Base-by-base conservation (phyloP, 2,329 filamentous ascomycete genomes). In the Aspergillus sp. region DNA sequence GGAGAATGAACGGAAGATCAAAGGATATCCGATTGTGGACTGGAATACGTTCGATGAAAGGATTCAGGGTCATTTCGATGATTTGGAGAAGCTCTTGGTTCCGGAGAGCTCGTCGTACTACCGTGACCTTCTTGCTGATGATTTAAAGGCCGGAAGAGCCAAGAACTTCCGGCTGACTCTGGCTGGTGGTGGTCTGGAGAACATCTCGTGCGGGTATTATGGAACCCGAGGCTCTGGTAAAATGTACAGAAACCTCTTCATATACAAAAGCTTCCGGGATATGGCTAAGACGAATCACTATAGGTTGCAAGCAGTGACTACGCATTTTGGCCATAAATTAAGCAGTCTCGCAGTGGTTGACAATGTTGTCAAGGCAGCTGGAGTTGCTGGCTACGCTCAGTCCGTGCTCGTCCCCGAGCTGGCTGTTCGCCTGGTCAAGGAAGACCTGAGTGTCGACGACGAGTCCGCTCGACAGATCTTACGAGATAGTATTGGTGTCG, bases 131-230 rank as follows among this genome's bases (percentile, higher is more conserved):
- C 71, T 88, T 27, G 74, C 73, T 4, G 69, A 74, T 3, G 76
- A 71, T 8, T 71, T 86, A 39, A 73, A 75, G 46, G 65, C 71
- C 2, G 83, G 82, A 8, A 74, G 77, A 58, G 78, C 77, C 29
- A 75, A 79, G 44, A 83, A 77, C 28, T 69, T 86, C 47, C 71
- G 79, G 44, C 76, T 79, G 49, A 80, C 74, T 29, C 58, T 69
- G 19, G 64, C 61, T 48, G 65, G 57, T n/a, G 64, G 61, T 46
- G 62, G 60, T 4, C 69, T 79, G 29, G 73, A 76, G 42, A 76
- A 73, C 46, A 73, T 84, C 29, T 82, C 78, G 3, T 85, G 86
- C 7, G 89, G 89, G 0, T 95, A 94, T 66, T 95, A 94, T 66
- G 89, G 89, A 1, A 78, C 83, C 2, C 78, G 82, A 19, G 89